Percentiles rank a stretch among this genome's conserved stretches.
phyloP scores from a whole-genome alignment of 2,329 filamentous ascomycete genomes.

The Apiospora saccharicola region DNA sequence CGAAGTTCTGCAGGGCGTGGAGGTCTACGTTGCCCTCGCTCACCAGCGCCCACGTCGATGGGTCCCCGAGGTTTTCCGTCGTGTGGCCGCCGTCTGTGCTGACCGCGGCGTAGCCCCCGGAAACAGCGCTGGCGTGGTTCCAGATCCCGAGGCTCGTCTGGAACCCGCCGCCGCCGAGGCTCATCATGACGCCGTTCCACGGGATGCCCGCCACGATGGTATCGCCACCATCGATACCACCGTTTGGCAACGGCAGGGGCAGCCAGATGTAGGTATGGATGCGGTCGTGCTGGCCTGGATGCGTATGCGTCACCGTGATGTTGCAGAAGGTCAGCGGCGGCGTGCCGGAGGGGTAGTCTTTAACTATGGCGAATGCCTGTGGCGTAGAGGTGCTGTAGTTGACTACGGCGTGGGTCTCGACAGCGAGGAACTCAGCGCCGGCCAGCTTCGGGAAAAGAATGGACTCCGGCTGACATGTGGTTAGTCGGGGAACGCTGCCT shows the following conservation, averaged over 20 bases:
- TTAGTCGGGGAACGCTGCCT: background rate
- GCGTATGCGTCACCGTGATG: slow-evolving; percentile 24
- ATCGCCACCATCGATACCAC: background rate
- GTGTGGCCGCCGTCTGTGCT: slow-evolving; percentile 23
- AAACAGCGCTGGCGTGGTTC: background rate
- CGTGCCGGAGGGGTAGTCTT: background rate
- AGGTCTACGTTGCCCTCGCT: slow-evolving; percentile 27
- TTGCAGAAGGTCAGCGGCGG: slow-evolving; percentile 23
- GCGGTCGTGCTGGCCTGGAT: slow-evolving; percentile 23
- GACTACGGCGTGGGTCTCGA: slow-evolving; percentile 17
- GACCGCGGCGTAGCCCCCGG: slow-evolving; percentile 24
- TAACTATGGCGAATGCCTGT: background rate
- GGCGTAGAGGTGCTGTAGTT: background rate
- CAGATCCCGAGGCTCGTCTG: background rate
- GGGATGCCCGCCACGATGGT: too few species aligned
- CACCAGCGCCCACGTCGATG: slow-evolving; percentile 22
- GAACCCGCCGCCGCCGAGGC: slow-evolving; percentile 23
- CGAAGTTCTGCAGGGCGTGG: slow-evolving; percentile 26
- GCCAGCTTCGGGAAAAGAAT: background rate
- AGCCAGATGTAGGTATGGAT: slow-evolving; percentile 20
- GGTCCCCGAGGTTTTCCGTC: background rate
- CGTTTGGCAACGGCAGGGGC: background rate
- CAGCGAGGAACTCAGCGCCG: slow-evolving; percentile 22
- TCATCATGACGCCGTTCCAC: slow-evolving; percentile 23
- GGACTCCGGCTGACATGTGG: background rate